Percentiles rank a stretch among this genome's conserved stretches.
Evolutionary conservation across 2,329 filamentous ascomycete species (phyloP).

Genomic region (Waltergamsia citrina): DNA sequence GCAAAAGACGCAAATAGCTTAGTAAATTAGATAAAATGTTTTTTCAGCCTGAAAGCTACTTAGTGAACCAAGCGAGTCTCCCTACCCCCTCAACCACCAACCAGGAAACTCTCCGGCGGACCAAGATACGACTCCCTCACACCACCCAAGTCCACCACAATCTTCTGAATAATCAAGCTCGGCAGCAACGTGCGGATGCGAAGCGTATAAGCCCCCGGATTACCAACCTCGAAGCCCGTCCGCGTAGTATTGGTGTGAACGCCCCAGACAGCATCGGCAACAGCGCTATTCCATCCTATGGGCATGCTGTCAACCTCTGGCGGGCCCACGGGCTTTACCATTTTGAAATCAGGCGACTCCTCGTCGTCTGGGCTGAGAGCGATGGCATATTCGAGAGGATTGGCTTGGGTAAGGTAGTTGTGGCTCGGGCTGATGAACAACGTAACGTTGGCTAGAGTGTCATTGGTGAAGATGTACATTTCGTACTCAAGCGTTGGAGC

Average conservation of each 20-base stretch:
- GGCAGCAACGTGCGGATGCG: conserved; percentile 42
- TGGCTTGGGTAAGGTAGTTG: conserved; percentile 40
- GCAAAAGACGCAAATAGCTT: no score
- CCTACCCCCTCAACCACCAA: no score
- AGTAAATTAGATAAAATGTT: no score
- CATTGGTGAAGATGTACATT: conserved; percentile 49
- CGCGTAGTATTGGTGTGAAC: conserved; percentile 32
- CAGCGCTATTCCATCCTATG: conserved; percentile 29
- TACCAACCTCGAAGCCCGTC: conserved; percentile 27
- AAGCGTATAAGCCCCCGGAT: conserved; percentile 34
- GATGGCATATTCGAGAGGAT: conserved; percentile 41
- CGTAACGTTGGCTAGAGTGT: conserved; percentile 29
- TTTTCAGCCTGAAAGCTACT: no score
- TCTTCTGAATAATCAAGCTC: conserved; percentile 44
- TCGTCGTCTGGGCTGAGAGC: conserved; percentile 29
- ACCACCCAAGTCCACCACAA: conserved; percentile 45
- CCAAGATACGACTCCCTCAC: conserved; percentile 44
- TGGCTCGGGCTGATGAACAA: conserved; percentile 42
- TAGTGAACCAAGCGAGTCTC: no score
- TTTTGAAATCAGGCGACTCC: conserved; percentile 17
- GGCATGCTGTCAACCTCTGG: conserved; percentile 31
- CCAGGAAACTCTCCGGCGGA: conserved; percentile 37
- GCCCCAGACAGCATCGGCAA: conserved; percentile 37
- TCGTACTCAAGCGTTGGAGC: conserved; percentile 51
- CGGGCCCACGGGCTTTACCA: conserved; percentile 29